Evolutionary conservation across 257 asterid species (phyloP).

Genomic region (Nicotiana paniculata): DNA sequence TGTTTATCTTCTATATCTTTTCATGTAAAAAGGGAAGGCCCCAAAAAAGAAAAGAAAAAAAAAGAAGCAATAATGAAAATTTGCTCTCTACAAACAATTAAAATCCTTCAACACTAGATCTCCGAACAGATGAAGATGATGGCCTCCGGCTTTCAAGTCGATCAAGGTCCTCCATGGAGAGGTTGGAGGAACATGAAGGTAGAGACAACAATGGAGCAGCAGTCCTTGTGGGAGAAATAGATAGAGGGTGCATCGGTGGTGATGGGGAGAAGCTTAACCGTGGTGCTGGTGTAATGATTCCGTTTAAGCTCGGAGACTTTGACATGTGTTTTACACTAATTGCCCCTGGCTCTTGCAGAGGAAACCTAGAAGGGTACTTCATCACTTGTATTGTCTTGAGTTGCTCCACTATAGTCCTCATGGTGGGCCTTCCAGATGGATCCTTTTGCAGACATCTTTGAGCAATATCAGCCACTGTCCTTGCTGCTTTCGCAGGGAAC

Average conservation of each 20-base stretch:
- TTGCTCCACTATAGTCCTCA: constrained; percentile 76
- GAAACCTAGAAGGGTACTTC: constrained; percentile 75
- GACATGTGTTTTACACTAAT: constrained; percentile 54
- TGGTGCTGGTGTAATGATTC: constrained; percentile 48
- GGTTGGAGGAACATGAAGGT: constrained; percentile 51
- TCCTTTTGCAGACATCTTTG: constrained; percentile 80
- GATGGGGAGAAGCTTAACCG: constrained; percentile 43
- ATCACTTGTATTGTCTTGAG: constrained; percentile 70
- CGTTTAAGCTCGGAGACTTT: constrained; percentile 83
- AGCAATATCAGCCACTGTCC: constrained; percentile 79
- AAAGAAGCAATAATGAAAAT: constrained; percentile 8
- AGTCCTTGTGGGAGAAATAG: constrained; percentile 36
- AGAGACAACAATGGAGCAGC: constrained; percentile 38
- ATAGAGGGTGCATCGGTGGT: constrained; percentile 36
- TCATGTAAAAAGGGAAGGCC: constrained; percentile 24
- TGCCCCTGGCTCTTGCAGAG: constrained; percentile 81
- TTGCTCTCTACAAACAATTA: constrained; percentile 46
- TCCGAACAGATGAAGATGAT: constrained; percentile 42
- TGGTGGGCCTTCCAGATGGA: constrained; percentile 86
- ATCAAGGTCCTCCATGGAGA: constrained; percentile 47
- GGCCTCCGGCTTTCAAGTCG: constrained; percentile 54
- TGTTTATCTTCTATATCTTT: constrained; percentile 33
- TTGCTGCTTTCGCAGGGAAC: constrained; percentile 76
- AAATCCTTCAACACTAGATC: constrained; percentile 68
- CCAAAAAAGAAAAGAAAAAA: background rate